Evolutionary conservation across 2,329 filamentous ascomycete genomes (phyloP).

Genomic region (Drechslerella dactyloides): DNA sequence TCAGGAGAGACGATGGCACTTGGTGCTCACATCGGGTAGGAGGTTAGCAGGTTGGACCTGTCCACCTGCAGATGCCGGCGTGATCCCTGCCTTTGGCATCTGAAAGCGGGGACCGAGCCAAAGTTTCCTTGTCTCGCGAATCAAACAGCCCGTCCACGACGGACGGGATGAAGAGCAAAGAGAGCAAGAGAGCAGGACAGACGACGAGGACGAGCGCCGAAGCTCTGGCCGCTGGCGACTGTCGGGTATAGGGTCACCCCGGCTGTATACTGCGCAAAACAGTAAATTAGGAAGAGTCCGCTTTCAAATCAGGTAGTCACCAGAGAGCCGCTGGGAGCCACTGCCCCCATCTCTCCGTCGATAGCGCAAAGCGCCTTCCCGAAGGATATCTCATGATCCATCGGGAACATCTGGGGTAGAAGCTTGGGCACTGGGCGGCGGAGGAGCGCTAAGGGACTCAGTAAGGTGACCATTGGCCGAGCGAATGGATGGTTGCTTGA

Average conservation of each 20-base stretch:
- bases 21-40: conserved; percentile 7
- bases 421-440: conserved; percentile 16
- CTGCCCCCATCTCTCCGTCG: conserved; percentile 18
- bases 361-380: conserved; percentile 41
- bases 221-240: not conserved
- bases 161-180: not conserved
- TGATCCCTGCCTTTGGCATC: conserved; percentile 42
- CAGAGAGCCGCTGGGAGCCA: conserved; percentile 44
- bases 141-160: not conserved
- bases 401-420: conserved; percentile 48
- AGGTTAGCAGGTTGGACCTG: conserved; percentile 13
- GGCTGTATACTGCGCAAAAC: conserved; percentile 9
- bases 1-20: not conserved
- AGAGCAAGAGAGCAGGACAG: not conserved
- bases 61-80: conserved; percentile 3
- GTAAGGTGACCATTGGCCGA: not conserved
- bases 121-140: conserved; percentile 8
- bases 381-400: conserved; percentile 50
- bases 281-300: conserved; percentile 29
- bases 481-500: not conserved
- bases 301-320: conserved; percentile 50
- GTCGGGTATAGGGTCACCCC: not conserved
- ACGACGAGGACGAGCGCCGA: not conserved
- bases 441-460: not conserved
- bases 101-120: conserved; percentile 44